Evolutionary conservation across 768 basidiomycete genomes (phyloP), one percentile per base, ranked within the genome.

Genomic region (Dioszegia crocea): DNA sequence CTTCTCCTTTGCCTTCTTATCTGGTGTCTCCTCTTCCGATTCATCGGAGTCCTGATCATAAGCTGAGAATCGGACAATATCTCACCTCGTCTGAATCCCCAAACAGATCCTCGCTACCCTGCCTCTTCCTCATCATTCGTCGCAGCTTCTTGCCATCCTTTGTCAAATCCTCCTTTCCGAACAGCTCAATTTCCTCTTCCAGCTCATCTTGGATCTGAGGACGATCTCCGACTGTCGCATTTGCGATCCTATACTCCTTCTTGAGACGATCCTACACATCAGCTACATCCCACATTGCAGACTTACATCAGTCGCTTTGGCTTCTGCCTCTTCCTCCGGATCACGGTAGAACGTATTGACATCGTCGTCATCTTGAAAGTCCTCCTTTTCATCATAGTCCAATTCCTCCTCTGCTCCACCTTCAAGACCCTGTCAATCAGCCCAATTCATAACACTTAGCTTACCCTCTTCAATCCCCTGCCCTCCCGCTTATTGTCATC

Each of bases 321-420:
- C 66, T 29, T 66, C 66, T 27, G 68, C 71, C 36, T 70, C 71
- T 48, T 73, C 71, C 6, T 73, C 65, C 26, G 49, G 65, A 48
- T 73, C 61, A 2, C 67, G 60, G 29, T 73, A 67, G 63, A 73
- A 70, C 1, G 65, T 67, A 47, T 70, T 70, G 56, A 59, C 57
- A 51, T 73, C 71, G 29, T 73, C 71, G 45, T 73, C 71, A 59
- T 73, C 71, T 44, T 70, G 68, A 46, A 73, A 73, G 19, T 68
- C 62, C 29, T 73, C 71, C 30, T 63, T 64, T 17, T 56, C 61
- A 44, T 73, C 71, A 30, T 63, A 73, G 50, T 73, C 71, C 4
- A 73, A 57, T 54, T 73, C 71, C 43, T 73, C 71, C 45, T 70
- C 71, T 8, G 60, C 56, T 19, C 68, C 71, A 27, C 71, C 71